A percentile compares a stretch with the other conserved stretches of the same genome.
Evolutionary conservation across 768 basidiomycete genomes (phyloP).

Genomic region (Panellus pusillus): DNA sequence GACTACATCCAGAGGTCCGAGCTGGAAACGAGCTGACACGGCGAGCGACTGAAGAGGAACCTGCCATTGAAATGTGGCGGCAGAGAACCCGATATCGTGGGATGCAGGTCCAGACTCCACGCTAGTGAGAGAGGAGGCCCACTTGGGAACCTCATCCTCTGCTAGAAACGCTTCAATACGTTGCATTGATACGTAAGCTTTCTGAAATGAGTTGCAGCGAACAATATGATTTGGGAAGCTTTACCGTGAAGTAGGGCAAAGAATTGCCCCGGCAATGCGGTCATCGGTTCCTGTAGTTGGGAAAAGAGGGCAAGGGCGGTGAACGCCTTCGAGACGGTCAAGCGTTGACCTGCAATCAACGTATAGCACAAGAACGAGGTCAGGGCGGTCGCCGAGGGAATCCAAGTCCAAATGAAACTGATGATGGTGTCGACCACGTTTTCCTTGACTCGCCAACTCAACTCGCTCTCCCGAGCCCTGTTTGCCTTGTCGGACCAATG

Average conservation of each 20-base stretch:
- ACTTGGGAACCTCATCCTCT: conserved; percentile 76
- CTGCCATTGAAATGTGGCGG: conserved; percentile 62
- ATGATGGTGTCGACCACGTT: conserved; percentile 60
- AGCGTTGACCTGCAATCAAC: conserved; percentile 56
- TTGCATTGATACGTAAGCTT: conserved; percentile 78
- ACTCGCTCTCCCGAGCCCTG: conserved; percentile 58
- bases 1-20: conserved; percentile 55
- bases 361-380: conserved; percentile 68
- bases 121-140: conserved; percentile 67
- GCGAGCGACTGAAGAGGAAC: conserved; percentile 28
- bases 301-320: conserved; percentile 77
- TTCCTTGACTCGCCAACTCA: conserved; percentile 66
- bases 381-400: conserved; percentile 68
- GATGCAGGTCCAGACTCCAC: conserved; percentile 16
- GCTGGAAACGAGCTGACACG: conserved; percentile 43
- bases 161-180: conserved; percentile 73
- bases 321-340: conserved; percentile 82
- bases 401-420: conserved; percentile 77
- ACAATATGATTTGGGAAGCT: conserved; percentile 7
- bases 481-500: conserved; percentile 58
- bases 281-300: conserved; percentile 69
- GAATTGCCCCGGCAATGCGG: conserved; percentile 59
- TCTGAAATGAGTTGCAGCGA: conserved; percentile 10
- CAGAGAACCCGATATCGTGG: conserved; percentile 49
- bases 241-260: conserved; percentile 64